A percentile compares a stretch with the other conserved stretches of the same genome.
phyloP scores from a whole-genome alignment of 2,329 filamentous ascomycete species.

The Microsporum audouinii region DNA sequence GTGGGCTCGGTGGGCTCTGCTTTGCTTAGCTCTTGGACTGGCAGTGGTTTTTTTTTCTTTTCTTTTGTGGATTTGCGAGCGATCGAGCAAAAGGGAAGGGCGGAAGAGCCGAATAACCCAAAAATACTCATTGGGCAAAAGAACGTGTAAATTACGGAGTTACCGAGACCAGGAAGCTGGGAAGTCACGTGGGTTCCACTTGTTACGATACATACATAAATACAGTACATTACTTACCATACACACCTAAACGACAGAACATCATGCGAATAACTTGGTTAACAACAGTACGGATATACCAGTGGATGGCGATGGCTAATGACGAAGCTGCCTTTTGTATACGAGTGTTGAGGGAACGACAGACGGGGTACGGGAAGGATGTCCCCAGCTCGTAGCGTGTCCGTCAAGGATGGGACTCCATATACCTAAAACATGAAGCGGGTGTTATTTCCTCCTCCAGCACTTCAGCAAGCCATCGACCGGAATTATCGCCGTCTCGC shows the following conservation, averaged over 20 bases:
- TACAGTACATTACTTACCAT: background rate
- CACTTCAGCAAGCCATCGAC: background rate
- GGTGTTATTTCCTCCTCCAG: background rate
- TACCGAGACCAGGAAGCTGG: conserved; percentile 2
- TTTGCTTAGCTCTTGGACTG: background rate
- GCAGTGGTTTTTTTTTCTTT: background rate
- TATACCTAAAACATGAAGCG: background rate
- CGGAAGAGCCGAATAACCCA: background rate
- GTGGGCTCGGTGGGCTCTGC: background rate
- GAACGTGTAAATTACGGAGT: background rate
- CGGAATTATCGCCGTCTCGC: background rate
- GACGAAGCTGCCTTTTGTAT: background rate
- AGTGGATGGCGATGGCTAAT: background rate
- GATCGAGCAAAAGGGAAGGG: background rate
- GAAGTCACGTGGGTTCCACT: background rate
- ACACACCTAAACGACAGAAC: background rate
- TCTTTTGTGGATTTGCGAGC: background rate
- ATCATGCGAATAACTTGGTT: too few species aligned
- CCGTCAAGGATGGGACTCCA: background rate
- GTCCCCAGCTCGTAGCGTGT: background rate
- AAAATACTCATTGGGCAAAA: background rate
- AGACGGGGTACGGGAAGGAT: background rate
- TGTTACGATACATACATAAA: background rate
- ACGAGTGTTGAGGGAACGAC: background rate
- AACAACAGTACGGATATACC: too few species aligned